Conservation (phyloP, 208 protist species). For the Leishmania amazonensis region DNA sequence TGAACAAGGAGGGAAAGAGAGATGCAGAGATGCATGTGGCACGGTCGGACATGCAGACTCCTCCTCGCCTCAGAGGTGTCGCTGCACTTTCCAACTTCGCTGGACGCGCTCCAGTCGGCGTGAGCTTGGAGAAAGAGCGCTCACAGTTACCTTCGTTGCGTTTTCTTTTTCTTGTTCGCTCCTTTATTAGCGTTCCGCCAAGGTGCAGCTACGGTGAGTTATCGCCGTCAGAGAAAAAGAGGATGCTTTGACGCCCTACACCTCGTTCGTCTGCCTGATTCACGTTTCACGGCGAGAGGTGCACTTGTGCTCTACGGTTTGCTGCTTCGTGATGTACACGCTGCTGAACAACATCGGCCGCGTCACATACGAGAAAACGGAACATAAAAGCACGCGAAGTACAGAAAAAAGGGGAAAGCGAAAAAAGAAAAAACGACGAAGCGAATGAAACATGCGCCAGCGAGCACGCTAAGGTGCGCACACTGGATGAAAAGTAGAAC, state of each 20-base stretch:
- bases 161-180: neutral
- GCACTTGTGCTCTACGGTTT: neutral
- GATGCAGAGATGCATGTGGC: neutral
- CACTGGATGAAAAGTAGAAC: neutral
- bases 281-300: neutral
- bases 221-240: neutral
- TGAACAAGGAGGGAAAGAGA: neutral
- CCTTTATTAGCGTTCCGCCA: neutral
- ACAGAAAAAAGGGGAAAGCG: neutral
- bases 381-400: neutral
- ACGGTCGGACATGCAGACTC: neutral
- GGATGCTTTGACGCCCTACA: neutral
- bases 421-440: neutral
- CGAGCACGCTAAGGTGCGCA: neutral
- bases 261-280: neutral
- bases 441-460: neutral
- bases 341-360: neutral
- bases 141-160: neutral
- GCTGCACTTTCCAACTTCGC: neutral
- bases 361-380: neutral
- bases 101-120: neutral
- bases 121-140: neutral
- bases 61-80: neutral
- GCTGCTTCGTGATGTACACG: neutral
- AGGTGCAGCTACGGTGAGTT: neutral